Percentiles rank a stretch among this genome's conserved stretches.
Evolutionary conservation across 768 basidiomycete species (phyloP).

Genomic region (Lentinula guzmanii): DNA sequence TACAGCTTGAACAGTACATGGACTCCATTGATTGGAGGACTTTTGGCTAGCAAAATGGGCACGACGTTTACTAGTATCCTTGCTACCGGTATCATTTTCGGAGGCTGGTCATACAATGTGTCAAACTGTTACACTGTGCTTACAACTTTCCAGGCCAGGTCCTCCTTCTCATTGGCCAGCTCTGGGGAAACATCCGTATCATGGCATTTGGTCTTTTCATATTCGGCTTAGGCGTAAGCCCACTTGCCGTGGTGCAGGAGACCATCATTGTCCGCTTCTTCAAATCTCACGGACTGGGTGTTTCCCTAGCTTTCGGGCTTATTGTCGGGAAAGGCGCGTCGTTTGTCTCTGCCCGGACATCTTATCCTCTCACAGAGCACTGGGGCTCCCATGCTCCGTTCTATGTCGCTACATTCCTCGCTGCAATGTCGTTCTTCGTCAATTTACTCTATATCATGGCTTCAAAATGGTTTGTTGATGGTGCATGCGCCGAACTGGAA

Average conservation of each 20-base stretch:
- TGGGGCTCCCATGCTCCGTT: slow-evolving; percentile 73
- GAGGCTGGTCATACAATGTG: slow-evolving; percentile 32
- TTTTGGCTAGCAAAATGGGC: slow-evolving; percentile 65
- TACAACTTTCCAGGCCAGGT: slow-evolving; percentile 43
- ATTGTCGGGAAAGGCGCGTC: slow-evolving; percentile 76
- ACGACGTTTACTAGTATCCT: slow-evolving; percentile 68
- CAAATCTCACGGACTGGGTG: slow-evolving; percentile 65
- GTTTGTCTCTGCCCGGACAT: slow-evolving; percentile 69
- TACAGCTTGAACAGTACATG: slow-evolving; percentile 63
- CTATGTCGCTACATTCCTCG: slow-evolving; percentile 58
- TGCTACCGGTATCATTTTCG: slow-evolving; percentile 67
- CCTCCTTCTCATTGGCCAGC: slow-evolving; percentile 62
- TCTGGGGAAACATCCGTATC: slow-evolving; percentile 49
- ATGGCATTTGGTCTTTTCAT: slow-evolving; percentile 77
- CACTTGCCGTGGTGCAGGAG: slow-evolving; percentile 79
- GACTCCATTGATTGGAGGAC: slow-evolving; percentile 75
- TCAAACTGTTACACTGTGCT: neutral
- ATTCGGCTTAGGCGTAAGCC: slow-evolving; percentile 75
- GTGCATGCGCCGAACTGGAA: slow-evolving; percentile 58
- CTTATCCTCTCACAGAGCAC: slow-evolving; percentile 66
- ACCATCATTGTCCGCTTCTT: slow-evolving; percentile 83
- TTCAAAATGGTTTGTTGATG: slow-evolving; percentile 60
- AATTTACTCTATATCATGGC: slow-evolving; percentile 63
- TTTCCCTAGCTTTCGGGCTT: slow-evolving; percentile 78
- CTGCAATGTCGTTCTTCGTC: slow-evolving; percentile 59